Evolutionary conservation across 805 yeast species (phyloP), one percentile per base, ranked within the genome.

Genomic region (Saccharomycopsis schoenii): DNA sequence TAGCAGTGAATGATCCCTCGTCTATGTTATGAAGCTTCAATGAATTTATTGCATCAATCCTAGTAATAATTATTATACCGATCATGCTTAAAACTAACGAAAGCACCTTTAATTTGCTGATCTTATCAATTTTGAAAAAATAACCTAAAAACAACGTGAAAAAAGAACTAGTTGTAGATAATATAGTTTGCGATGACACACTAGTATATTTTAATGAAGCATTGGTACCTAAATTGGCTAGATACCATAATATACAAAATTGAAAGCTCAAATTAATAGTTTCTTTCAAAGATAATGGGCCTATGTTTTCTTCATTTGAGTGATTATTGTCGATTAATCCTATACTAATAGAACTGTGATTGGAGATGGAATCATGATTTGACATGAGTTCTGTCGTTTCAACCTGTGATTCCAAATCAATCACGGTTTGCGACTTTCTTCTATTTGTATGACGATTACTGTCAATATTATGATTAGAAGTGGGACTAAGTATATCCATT

Each of bases 171-270:
- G 98, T 92, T 42, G 97, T 88, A 17, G 97, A 88, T 47, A 94
- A 74, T 25, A 94, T 93, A 2, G 98, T 94, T 68, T 96, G 97
- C 14, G 94, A 86, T 1, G 96, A 96, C 21, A 94, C 99, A 12
- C 92, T 85, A 0, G 99, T 94, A 72, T 86, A 94, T 25, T 87
- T 80, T 58, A 94, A 76, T 21, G 96, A 85, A 0, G 96, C 89
- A 72, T 94, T 94, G 39, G 94, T 90, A 60, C 89, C 86, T 65
- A 92, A 78, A 71, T 94, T 94, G 2, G 98, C 96, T 17, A 84
- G 63, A 70, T 89, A 94, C 99, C 99, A 94, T 52, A 94, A 75
- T 2, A 88, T 73, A 65, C 96, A 86, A 71, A 94, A 94, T 73
- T 90, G 89, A 14, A 86, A 78, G 64, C 97, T 85, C 54, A 94